Base-by-base conservation (phyloP, 257 asterid species). In the Solanum sejunctum region DNA sequence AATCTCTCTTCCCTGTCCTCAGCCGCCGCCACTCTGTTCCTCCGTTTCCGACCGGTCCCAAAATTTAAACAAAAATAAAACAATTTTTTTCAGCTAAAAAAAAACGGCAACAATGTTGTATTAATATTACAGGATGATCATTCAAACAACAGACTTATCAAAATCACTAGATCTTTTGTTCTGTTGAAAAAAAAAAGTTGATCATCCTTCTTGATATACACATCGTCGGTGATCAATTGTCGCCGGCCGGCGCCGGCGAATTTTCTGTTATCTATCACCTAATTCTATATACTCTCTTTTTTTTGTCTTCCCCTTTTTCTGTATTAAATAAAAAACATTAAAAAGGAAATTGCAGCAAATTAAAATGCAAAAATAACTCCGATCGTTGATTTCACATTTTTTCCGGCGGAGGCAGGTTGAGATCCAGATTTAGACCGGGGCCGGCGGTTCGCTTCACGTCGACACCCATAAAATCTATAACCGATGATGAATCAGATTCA, bases 341-440 rank as follows among this genome's bases (percentile, higher is more conserved):
- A 70, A 75, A 51, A 77, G 82, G 63, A 77, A 77, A 26, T 51
- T 77, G 63, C 17, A 52, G 45, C 52, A 45, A 63, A 36, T 79
- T 16, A 67, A 55, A 6, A 52, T 10, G 9, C 13, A 85, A 21
- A 41, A 77, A 81, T 36, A 28, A 47, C 49, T 18, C 82, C 61
- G 23, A 49, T 26, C 45, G 41, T 21, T 17, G 54, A 21, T 56
- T 12, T 83, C 81, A 83, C 85, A 52, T 28, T 1, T 36, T 67
- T 47, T 83, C 85, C 70, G 85, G 89, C 3, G 89, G 88, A 16
- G 89, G 86, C 8, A 83, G 49, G 64, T 85, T 87, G 39, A 87
- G 90, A 23, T 87, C 86, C 12, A 87, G 85, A 70, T 82, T 79
- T 36, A 87, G 52, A 80, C 54, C 43, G 18, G 52, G 26, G 41